Percentiles rank a stretch among this genome's conserved stretches.
Evolutionary conservation across 306 rosid species (phyloP).

Genomic region (Ceratonia siliqua): DNA sequence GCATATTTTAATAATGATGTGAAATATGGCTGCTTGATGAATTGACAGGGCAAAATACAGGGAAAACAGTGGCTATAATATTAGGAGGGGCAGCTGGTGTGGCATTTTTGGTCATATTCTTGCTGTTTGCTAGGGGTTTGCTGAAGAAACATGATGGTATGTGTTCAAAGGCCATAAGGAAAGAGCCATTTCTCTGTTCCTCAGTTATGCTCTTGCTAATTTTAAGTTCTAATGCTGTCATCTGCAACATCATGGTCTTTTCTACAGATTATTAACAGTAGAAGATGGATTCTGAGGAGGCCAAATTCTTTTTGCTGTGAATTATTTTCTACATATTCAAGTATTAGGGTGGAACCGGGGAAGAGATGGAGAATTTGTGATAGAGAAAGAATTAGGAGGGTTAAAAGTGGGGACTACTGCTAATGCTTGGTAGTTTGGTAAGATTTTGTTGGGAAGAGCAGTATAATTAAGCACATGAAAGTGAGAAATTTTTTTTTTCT

Average conservation of each 20-base stretch:
- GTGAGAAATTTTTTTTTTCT: not conserved
- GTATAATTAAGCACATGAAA: constrained; percentile 52
- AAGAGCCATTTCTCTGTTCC: not conserved
- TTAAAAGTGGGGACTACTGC: constrained; percentile 33
- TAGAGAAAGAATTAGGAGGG: constrained; percentile 14
- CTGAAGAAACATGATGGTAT: constrained; percentile 87
- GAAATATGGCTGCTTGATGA: constrained; percentile 26
- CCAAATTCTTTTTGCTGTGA: constrained; percentile 44
- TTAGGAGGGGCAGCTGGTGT: constrained; percentile 87
- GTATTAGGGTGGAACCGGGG: constrained; percentile 41
- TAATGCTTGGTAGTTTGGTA: constrained; percentile 39
- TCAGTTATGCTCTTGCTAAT: not conserved
- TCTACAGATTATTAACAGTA: constrained; percentile 73
- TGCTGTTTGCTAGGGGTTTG: constrained; percentile 80
- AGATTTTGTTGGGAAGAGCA: constrained; percentile 45
- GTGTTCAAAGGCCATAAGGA: constrained; percentile 27
- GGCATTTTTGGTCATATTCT: constrained; percentile 70
- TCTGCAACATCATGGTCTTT: constrained; percentile 34
- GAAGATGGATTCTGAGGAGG: constrained; percentile 39
- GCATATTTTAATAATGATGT: constrained; percentile 4
- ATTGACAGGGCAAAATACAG: constrained; percentile 68
- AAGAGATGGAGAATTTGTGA: constrained; percentile 41
- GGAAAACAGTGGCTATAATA: constrained; percentile 88
- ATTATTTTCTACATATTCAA: constrained; percentile 44
- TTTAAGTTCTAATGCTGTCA: constrained; percentile 33